A percentile compares a stretch with the other conserved stretches of the same genome.
phyloP scores from a whole-genome alignment of 164 flowering plant genomes.

The Vitis rupestris region DNA sequence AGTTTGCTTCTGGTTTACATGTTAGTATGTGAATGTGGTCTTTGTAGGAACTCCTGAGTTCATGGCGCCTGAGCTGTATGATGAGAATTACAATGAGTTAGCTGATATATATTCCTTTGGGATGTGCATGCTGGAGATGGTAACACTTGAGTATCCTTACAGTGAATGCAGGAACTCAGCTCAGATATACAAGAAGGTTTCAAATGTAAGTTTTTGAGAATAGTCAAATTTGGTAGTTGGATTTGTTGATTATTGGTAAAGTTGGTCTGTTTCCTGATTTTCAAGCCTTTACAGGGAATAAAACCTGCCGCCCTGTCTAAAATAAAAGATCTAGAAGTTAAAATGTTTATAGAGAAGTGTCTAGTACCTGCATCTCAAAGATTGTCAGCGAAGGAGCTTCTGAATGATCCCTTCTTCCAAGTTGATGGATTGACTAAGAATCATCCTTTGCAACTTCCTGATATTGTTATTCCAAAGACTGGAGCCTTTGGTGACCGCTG shows the following conservation, averaged over 20 bases:
- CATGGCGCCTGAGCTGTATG: slow-evolving; percentile 78
- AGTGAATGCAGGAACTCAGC: slow-evolving; percentile 62
- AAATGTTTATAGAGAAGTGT: slow-evolving; percentile 61
- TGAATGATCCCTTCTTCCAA: slow-evolving; percentile 64
- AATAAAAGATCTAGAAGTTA: slow-evolving; percentile 46
- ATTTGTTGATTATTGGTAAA: not conserved
- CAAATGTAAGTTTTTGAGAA: slow-evolving; percentile 39
- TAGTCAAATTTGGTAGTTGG: not conserved
- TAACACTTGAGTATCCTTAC: slow-evolving; percentile 70
- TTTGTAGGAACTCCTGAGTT: slow-evolving; percentile 65
- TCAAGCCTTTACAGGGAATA: slow-evolving; percentile 44
- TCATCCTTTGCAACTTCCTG: slow-evolving; percentile 35
- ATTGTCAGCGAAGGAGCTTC: slow-evolving; percentile 56
- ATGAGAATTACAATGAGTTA: slow-evolving; percentile 64
- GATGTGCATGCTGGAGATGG: slow-evolving; percentile 76
- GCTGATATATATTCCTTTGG: slow-evolving; percentile 76
- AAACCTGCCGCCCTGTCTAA: slow-evolving; percentile 61
- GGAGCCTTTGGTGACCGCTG: slow-evolving; percentile 44
- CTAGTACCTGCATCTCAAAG: slow-evolving; percentile 51
- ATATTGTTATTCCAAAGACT: slow-evolving; percentile 39
- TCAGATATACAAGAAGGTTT: slow-evolving; percentile 67
- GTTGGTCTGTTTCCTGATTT: slow-evolving; percentile 3
- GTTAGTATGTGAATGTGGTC: not conserved
- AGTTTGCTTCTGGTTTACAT: not conserved
- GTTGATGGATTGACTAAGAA: slow-evolving; percentile 27